phyloP scores from a whole-genome alignment of 805 yeast genomes.

The Metschnikowia drakensbergensis region DNA sequence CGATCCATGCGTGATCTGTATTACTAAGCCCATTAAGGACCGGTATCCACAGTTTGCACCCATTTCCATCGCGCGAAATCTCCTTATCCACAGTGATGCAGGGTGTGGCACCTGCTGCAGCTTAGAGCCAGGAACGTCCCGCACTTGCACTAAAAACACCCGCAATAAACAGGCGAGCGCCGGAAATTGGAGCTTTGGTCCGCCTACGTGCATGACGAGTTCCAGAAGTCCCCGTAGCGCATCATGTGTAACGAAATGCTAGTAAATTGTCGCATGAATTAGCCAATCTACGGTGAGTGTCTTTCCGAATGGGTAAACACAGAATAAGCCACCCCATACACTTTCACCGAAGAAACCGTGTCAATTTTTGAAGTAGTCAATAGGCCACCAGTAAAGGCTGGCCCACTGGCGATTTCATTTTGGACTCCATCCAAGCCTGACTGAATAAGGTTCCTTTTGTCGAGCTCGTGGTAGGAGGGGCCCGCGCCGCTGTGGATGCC shows the following conservation, averaged over 20 bases:
- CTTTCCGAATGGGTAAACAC: neutral
- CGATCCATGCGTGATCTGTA: neutral
- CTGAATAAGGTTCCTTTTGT: too few relatives aligned
- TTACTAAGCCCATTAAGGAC: neutral
- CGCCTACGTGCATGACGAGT: neutral
- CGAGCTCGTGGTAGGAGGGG: neutral
- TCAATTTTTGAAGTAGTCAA: too few relatives aligned
- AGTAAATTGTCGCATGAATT: neutral
- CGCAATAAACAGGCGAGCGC: neutral
- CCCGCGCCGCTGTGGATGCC: slow-evolving; percentile 1
- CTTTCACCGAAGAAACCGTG: too few relatives aligned
- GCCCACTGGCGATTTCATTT: too few relatives aligned
- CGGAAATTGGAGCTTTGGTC: neutral
- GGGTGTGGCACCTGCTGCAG: slow-evolving; percentile 2
- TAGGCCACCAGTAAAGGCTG: too few relatives aligned
- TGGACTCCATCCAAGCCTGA: too few relatives aligned
- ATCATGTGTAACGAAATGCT: neutral
- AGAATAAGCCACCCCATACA: neutral
- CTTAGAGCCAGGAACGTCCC: neutral
- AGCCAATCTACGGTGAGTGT: neutral
- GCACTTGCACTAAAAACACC: neutral
- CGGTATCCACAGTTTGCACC: slow-evolving; percentile 13
- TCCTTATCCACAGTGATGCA: slow-evolving; percentile 7
- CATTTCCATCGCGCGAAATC: slow-evolving; percentile 6
- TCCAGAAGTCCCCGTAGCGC: neutral